These are phyloP conservation scores for Apophysomyces ossiformis DNA, from an alignment of 371 early-diverging fungal species.

Conservation along the genomic window DNA sequence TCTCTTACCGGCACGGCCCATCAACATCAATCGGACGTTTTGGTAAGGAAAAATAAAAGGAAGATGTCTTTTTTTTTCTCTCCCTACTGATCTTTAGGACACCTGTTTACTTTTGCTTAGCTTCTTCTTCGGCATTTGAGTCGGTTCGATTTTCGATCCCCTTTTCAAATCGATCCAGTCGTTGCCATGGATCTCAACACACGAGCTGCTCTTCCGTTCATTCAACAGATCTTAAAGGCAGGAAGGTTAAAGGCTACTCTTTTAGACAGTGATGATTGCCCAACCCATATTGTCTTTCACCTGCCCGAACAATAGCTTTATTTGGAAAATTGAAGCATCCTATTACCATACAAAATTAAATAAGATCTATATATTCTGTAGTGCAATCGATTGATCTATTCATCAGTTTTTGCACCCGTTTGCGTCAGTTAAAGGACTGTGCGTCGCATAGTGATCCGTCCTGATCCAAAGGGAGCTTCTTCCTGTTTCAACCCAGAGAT, in stretches of 20 bases:
- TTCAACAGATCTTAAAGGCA: constrained; percentile 16
- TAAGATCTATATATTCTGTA: not conserved
- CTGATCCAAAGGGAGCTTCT: too few relatives aligned
- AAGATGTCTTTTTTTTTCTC: not conserved
- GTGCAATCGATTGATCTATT: too few relatives aligned
- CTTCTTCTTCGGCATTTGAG: constrained; percentile 17
- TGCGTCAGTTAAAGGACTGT: too few relatives aligned
- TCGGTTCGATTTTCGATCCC: constrained; percentile 29
- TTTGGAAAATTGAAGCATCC: not conserved
- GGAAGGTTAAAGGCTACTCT: not conserved
- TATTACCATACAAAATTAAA: not conserved
- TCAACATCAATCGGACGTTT: constrained; percentile 29
- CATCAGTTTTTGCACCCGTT: too few relatives aligned
- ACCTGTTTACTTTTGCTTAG: not conserved
- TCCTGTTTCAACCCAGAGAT: too few relatives aligned
- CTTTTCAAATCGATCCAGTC: constrained; percentile 31
- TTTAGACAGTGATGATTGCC: not conserved
- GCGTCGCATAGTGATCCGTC: too few relatives aligned
- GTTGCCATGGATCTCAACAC: constrained; percentile 28
- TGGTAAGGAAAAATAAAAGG: constrained; percentile 10
- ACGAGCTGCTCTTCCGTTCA: constrained; percentile 24
- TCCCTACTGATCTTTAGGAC: not conserved
- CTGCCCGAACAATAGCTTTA: not conserved
- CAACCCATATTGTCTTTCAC: not conserved
- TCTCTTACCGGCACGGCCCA: constrained; percentile 27